phyloP scores from a whole-genome alignment of 1,284 basidiomycete species.

The Apiotrichum akiyoshidainum region DNA sequence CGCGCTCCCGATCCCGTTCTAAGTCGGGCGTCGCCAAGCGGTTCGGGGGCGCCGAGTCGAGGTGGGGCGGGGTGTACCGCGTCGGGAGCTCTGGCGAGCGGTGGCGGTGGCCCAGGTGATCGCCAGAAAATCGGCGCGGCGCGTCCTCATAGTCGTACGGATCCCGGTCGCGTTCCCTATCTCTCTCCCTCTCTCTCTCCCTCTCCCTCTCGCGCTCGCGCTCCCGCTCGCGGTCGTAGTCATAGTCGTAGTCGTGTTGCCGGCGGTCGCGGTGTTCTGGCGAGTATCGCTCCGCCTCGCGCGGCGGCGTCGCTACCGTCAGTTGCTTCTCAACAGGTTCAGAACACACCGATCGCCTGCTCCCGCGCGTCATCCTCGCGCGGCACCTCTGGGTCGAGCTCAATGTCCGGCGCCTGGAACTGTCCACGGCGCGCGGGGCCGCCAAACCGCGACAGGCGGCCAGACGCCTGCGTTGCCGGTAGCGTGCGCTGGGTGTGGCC shows the following conservation, averaged over 20 bases:
- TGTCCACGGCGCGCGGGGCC: constrained; percentile 40
- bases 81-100: too few relatives aligned
- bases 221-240: background rate
- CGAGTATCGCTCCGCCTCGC: background rate
- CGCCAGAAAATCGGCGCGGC: too few relatives aligned
- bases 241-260: background rate
- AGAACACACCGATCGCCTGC: constrained; percentile 18
- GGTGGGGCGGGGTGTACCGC: too few relatives aligned
- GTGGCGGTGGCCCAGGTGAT: too few relatives aligned
- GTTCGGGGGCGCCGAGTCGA: too few relatives aligned
- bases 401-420: constrained; percentile 20
- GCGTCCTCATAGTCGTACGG: too few relatives aligned
- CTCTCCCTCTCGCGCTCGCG: background rate
- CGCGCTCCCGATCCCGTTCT: background rate
- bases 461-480: constrained; percentile 27
- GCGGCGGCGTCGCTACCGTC: background rate
- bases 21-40: too few relatives aligned
- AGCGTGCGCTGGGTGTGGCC: constrained; percentile 33
- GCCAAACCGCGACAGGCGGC: constrained; percentile 41
- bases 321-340: background rate
- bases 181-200: background rate
- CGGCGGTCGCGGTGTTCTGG: background rate
- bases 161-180: background rate
- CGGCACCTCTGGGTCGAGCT: constrained; percentile 9
- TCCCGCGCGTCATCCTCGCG: constrained; percentile 15